These are phyloP conservation scores for Musa beccarii DNA, from an alignment of 176 grass and related monocot genomes.

Conservation along the genomic window DNA sequence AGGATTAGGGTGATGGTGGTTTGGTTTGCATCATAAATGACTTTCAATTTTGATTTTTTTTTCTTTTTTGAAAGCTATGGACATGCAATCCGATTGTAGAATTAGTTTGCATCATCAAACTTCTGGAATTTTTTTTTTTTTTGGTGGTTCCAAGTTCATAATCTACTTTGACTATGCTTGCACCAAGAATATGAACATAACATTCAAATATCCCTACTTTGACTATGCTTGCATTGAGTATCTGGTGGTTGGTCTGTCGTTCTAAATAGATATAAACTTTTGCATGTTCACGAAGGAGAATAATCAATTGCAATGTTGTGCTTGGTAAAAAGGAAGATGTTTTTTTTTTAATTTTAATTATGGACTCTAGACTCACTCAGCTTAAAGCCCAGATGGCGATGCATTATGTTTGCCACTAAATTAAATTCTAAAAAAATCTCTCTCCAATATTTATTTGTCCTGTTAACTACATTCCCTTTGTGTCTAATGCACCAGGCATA, in stretches of 20 bases:
- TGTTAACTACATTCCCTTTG: conserved; percentile 5
- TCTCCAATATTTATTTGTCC: background rate
- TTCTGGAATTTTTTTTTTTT: background rate
- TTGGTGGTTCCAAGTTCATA: background rate
- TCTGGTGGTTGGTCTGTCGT: background rate
- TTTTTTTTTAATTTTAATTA: background rate
- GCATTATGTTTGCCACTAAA: background rate
- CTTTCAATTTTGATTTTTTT: background rate
- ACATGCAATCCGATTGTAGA: background rate
- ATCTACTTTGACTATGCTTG: background rate
- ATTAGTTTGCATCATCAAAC: background rate
- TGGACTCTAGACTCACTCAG: background rate
- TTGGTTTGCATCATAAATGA: background rate
- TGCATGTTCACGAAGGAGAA: background rate
- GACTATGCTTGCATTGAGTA: background rate
- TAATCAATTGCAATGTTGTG: background rate
- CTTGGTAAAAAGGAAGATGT: background rate
- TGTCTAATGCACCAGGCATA: conserved; percentile 46
- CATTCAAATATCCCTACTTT: background rate
- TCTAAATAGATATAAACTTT: background rate
- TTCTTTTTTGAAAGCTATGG: background rate
- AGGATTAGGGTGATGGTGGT: background rate
- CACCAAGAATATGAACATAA: background rate
- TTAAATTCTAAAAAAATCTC: background rate
- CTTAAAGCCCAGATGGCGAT: background rate